Conservation (phyloP, 495 filamentous ascomycete genomes). For the Lasiosphaeria miniovina region DNA sequence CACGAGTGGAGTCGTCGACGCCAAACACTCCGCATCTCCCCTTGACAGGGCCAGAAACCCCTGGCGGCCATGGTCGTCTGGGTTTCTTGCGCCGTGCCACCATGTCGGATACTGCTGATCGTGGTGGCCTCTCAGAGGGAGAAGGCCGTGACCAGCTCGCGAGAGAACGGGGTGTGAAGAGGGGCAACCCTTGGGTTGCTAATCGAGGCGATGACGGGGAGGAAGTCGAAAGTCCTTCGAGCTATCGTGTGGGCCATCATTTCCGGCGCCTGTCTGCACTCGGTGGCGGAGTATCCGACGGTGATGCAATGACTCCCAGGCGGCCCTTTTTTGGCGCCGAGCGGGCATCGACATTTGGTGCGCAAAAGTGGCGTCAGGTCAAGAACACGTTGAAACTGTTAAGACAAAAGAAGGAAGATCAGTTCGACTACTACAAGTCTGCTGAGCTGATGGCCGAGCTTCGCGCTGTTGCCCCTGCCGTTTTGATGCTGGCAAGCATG, state of each 20-base stretch:
- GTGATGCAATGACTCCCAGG: constrained; percentile 47
- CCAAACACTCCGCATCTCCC: constrained; percentile 35
- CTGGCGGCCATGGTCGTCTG: constrained; percentile 32
- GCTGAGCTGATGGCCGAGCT: constrained; percentile 95
- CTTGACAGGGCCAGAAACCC: constrained; percentile 28
- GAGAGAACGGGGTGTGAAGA: constrained; percentile 50
- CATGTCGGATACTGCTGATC: constrained; percentile 64
- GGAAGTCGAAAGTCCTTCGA: constrained; percentile 45
- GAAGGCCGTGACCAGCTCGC: constrained; percentile 76
- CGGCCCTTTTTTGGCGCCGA: constrained; percentile 56
- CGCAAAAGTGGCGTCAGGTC: constrained; percentile 80
- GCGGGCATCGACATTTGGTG: constrained; percentile 71
- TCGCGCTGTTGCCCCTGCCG: constrained; percentile 85
- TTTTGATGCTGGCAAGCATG: constrained; percentile 90
- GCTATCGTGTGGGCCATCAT: constrained; percentile 66
- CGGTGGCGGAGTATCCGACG: constrained; percentile 54
- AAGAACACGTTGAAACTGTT: constrained; percentile 82
- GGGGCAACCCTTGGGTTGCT: constrained; percentile 54
- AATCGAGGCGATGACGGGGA: constrained; percentile 31
- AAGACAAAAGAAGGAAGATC: constrained; percentile 77
- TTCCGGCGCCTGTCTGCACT: constrained; percentile 74
- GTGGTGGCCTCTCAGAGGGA: constrained; percentile 79
- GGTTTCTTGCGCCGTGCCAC: constrained; percentile 66
- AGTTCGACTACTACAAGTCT: constrained; percentile 90
- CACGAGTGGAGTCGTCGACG: constrained; percentile 43